Evolutionary conservation across 2,329 filamentous ascomycete species (phyloP), one percentile per base, ranked within the genome.

Genomic region (Penicillium sp.): DNA sequence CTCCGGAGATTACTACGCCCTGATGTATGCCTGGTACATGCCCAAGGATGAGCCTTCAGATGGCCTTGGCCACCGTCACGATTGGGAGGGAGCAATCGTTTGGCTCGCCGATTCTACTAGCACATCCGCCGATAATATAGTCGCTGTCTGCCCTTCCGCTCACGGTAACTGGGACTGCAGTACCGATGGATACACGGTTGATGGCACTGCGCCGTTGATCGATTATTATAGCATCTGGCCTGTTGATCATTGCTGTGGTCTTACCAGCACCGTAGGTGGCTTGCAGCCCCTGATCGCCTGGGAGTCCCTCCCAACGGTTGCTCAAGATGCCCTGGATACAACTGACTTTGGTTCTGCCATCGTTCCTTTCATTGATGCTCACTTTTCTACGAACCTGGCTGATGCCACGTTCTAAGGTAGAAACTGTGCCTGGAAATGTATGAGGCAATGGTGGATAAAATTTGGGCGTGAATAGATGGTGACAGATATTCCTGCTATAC

Each of bases 21-120:
- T 84, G 33, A 81, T 84, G 76, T 84, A 84, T 63, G 70, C 77
- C 3, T 84, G 81, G 81, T 80, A 80, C 65, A 76, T 78, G 67
- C 76, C 78, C 39, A 84, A 82, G 55, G 80, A 82, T 66, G 71
- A 71, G 26, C 79, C 78, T 1, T 74, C 73, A 0, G 57, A 68
- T 3, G 78, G 75, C 0, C 66, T 81, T 3, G 82, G 81, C 9
- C 82, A 84, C 61, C 77, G 81, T 21, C 79, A 84, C 67, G 82
- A 84, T 64, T 84, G 82, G 82, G 82, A 84, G 62, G 79, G 78
- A n/a, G 72, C 79, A 0, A 78, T 84, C 35, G 75, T 84, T 26
- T 84, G 80, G 79, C 74, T 85, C 0, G 72, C 74, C 0, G 70
- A 71, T 10, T 50, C 66, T 0, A 68, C 73, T 2, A 74, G 73